Evolutionary conservation across 495 filamentous ascomycete species (phyloP).

Genomic region (Cladorrhinum samala): DNA sequence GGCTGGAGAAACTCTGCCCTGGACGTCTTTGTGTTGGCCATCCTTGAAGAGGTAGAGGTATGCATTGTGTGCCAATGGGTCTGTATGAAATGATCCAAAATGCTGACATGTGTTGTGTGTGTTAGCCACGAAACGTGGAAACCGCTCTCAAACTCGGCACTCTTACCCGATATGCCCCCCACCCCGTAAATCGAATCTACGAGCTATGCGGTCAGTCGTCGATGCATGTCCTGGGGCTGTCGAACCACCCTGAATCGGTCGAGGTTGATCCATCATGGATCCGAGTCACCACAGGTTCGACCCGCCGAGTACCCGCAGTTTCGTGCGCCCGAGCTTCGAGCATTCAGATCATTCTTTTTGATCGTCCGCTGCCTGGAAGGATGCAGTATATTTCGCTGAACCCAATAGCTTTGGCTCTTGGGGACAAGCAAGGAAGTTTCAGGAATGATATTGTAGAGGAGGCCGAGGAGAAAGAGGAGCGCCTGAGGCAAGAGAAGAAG

Average conservation of each 20-base stretch:
- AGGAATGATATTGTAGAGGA: constrained; percentile 47
- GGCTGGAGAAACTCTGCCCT: constrained; percentile 91
- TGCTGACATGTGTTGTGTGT: constrained; percentile 9
- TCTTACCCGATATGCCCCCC: constrained; percentile 74
- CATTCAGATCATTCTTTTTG: constrained; percentile 83
- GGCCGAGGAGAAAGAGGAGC: constrained; percentile 58
- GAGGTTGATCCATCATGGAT: constrained; percentile 66
- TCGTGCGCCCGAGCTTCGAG: constrained; percentile 61
- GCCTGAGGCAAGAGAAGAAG: constrained; percentile 46
- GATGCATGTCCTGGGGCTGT: constrained; percentile 78
- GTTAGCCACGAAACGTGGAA: constrained; percentile 64
- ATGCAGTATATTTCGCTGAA: constrained; percentile 97
- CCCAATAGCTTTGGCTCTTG: constrained; percentile 82
- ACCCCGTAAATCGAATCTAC: constrained; percentile 75
- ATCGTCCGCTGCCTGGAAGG: constrained; percentile 72
- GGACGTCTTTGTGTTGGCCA: constrained; percentile 83
- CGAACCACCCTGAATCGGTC: constrained; percentile 52
- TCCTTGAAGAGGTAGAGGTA: constrained; percentile 89
- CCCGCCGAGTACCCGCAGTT: constrained; percentile 59
- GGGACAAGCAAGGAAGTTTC: constrained; percentile 56
- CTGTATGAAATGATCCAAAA: not conserved
- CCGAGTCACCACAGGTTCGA: constrained; percentile 53
- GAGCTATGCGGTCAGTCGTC: constrained; percentile 73
- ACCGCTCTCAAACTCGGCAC: constrained; percentile 79
- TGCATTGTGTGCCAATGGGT: constrained; percentile 11